Conservation (phyloP, 306 rosid genomes). For the Alnus rubra region DNA sequence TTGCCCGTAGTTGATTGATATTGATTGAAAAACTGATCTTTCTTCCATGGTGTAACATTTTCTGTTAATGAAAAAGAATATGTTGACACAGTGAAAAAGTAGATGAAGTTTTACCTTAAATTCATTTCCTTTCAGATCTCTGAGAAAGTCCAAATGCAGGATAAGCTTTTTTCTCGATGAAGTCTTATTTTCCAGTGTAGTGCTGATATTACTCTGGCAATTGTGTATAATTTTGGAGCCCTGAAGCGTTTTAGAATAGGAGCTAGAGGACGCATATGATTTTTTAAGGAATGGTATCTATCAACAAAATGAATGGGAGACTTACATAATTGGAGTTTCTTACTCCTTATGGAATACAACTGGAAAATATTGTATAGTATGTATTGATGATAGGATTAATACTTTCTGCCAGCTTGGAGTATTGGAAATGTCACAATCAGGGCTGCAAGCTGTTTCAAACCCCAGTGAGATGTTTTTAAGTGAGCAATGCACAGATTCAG, state of each 20-base stretch:
- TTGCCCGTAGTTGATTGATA: neutral
- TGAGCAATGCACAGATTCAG: constrained; percentile 67
- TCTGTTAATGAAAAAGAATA: neutral
- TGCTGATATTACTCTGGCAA: neutral
- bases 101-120: neutral
- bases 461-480: constrained; percentile 80
- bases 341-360: neutral
- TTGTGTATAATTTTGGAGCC: neutral
- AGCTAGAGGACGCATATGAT: neutral
- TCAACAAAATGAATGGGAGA: neutral
- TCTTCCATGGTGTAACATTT: neutral
- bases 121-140: neutral
- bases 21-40: neutral
- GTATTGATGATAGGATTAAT: constrained; percentile 21
- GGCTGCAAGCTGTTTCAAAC: constrained; percentile 69
- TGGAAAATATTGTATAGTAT: constrained; percentile 19
- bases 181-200: neutral
- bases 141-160: neutral
- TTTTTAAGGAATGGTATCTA: neutral
- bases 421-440: constrained; percentile 81
- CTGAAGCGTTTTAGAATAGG: neutral
- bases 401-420: constrained; percentile 78
- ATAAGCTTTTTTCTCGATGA: neutral
- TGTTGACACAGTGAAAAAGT: neutral
- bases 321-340: neutral